These are phyloP conservation scores for Gastrodia elata DNA, from an alignment of 106 monocot species.

Conservation along the genomic window DNA sequence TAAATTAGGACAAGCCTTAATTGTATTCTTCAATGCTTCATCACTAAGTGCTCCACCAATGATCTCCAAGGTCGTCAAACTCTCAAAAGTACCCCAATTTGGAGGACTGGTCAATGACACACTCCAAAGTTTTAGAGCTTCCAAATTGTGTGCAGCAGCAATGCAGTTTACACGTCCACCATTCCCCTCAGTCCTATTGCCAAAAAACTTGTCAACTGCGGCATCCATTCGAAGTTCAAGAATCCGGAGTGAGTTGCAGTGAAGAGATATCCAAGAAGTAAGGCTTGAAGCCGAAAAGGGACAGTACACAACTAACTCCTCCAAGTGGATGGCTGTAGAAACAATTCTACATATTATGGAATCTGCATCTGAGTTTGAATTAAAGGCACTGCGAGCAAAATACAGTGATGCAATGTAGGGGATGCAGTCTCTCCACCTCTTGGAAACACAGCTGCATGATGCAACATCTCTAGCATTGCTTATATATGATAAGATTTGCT, in stretches of 20 bases:
- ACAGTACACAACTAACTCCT: slow-evolving; percentile 81
- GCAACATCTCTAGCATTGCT: slow-evolving; percentile 71
- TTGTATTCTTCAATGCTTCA: slow-evolving; percentile 24
- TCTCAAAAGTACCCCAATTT: slow-evolving; percentile 37
- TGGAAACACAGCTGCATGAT: slow-evolving; percentile 55
- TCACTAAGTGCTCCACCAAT: slow-evolving; percentile 58
- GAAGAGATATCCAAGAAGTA: slow-evolving; percentile 38
- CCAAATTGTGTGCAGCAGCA: slow-evolving; percentile 29
- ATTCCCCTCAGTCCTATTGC: not conserved
- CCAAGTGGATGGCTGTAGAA: slow-evolving; percentile 20
- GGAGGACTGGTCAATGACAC: slow-evolving; percentile 49
- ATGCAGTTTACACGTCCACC: slow-evolving; percentile 40
- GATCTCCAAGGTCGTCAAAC: slow-evolving; percentile 50
- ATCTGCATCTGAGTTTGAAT: slow-evolving; percentile 25
- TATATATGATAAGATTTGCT: slow-evolving; percentile 63
- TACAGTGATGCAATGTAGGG: slow-evolving; percentile 65
- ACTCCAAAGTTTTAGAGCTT: slow-evolving; percentile 80
- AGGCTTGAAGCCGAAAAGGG: slow-evolving; percentile 56
- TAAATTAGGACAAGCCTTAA: slow-evolving; percentile 65
- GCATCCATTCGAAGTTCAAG: slow-evolving; percentile 85
- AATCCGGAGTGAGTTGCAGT: slow-evolving; percentile 27
- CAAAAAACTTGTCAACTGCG: slow-evolving; percentile 17
- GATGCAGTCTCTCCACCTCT: slow-evolving; percentile 51
- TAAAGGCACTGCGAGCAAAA: slow-evolving; percentile 70
- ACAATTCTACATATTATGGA: slow-evolving; percentile 53